A percentile compares a stretch with the other conserved stretches of the same genome.
These are phyloP conservation scores for Aspergillus ustus DNA, from an alignment of 2,329 filamentous ascomycete genomes.

Conservation along the genomic window DNA sequence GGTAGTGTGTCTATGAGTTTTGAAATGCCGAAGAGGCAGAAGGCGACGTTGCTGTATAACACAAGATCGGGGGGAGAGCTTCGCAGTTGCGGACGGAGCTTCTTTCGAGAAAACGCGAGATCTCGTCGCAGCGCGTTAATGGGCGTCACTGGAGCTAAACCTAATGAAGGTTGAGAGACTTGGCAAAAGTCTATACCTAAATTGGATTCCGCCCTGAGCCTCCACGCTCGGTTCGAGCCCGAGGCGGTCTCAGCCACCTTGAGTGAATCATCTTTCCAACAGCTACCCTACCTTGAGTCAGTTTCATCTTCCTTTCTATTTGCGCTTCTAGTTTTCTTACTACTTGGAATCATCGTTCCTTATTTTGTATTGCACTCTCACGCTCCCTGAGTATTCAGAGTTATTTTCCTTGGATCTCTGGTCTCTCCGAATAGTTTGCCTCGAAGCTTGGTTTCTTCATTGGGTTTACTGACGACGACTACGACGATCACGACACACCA, in stretches of 20 bases:
- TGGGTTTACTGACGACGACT: constrained; percentile 27
- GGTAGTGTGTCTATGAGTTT: neutral
- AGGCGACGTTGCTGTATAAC: constrained; percentile 11
- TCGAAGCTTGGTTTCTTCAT: constrained; percentile 27
- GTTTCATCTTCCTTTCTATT: constrained; percentile 12
- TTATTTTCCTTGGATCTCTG: constrained; percentile 24
- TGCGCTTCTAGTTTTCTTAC: constrained; percentile 13
- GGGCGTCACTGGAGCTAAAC: constrained; percentile 32
- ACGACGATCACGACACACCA: constrained; percentile 26
- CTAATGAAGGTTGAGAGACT: constrained; percentile 22
- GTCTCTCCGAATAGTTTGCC: constrained; percentile 23
- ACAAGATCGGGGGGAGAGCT: constrained; percentile 21
- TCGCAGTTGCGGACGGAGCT: constrained; percentile 20
- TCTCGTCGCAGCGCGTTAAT: constrained; percentile 41
- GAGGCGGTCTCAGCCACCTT: constrained; percentile 14
- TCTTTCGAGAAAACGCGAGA: constrained; percentile 32
- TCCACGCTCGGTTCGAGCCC: neutral
- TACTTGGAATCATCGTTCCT: constrained; percentile 21
- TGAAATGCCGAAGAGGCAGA: constrained; percentile 4
- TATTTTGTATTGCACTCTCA: constrained; percentile 24
- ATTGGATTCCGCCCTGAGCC: neutral
- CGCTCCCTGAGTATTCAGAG: constrained; percentile 26
- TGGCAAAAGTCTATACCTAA: constrained; percentile 25
- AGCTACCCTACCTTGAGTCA: neutral
- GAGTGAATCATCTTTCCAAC: constrained; percentile 17